phyloP scores from a whole-genome alignment of 345 rosid species.

The Hibiscus mutabilis region DNA sequence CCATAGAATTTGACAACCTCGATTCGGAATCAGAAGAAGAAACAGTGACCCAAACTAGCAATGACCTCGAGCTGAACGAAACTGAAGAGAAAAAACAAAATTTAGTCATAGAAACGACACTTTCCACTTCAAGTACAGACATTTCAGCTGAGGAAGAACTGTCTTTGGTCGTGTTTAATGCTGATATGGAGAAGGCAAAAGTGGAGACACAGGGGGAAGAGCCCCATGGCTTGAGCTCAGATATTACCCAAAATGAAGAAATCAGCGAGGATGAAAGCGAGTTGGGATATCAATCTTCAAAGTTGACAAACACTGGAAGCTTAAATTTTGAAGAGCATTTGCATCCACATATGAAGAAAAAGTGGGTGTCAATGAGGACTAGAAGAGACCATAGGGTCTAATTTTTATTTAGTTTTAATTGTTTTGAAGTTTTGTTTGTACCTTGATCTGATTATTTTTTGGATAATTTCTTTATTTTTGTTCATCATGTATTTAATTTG shows the following conservation, averaged over 20 bases:
- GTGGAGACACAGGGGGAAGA: background rate
- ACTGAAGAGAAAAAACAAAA: background rate
- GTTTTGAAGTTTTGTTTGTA: background rate
- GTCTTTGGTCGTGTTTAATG: background rate
- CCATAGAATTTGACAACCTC: conserved; percentile 7
- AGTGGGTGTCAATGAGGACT: conserved; percentile 24
- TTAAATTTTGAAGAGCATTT: background rate
- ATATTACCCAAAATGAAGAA: background rate
- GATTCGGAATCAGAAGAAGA: conserved; percentile 16
- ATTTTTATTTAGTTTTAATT: background rate
- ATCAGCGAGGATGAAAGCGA: background rate
- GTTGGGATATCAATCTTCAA: conserved; percentile 9
- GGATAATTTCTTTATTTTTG: background rate
- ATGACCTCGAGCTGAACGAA: background rate
- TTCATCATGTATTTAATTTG: background rate
- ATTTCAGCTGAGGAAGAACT: background rate
- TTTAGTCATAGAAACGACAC: background rate
- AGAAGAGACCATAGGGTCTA: background rate
- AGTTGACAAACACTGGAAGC: background rate
- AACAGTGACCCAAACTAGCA: background rate
- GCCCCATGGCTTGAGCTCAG: conserved; percentile 4
- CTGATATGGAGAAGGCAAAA: background rate
- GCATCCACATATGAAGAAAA: conserved; percentile 13
- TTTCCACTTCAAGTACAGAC: background rate
- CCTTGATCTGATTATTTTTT: background rate